Evolutionary conservation across 1,284 basidiomycete species (phyloP).

Genomic region (Boletus smithii): DNA sequence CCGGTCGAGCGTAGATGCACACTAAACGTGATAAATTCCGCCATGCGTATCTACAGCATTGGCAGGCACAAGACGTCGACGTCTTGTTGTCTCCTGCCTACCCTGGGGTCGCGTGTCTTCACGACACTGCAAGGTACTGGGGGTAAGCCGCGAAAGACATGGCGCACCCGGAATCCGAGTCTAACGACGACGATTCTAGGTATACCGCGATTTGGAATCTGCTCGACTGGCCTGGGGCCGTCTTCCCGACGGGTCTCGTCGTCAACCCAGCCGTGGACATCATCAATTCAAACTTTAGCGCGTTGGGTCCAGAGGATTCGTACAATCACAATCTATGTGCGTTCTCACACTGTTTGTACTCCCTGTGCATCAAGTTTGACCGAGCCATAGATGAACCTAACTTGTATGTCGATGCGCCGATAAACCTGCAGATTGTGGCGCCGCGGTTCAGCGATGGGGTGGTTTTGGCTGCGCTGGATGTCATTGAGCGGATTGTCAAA

Average conservation of each 20-base stretch:
- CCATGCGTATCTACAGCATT: slow-evolving; percentile 29
- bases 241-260: slow-evolving; percentile 30
- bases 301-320: slow-evolving; percentile 21
- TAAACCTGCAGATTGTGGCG: slow-evolving; percentile 22
- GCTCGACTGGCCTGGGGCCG: slow-evolving; percentile 28
- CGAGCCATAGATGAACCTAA: slow-evolving; percentile 21
- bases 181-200: slow-evolving; percentile 2
- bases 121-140: slow-evolving; percentile 35
- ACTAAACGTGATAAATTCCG: slow-evolving; percentile 26
- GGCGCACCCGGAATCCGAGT: not conserved
- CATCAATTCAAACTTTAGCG: slow-evolving; percentile 1
- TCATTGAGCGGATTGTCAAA: slow-evolving; percentile 15
- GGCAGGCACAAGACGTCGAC: slow-evolving; percentile 29
- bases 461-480: slow-evolving; percentile 21
- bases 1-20: slow-evolving; percentile 26
- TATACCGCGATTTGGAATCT: slow-evolving; percentile 31
- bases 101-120: slow-evolving; percentile 24
- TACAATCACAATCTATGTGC: slow-evolving; percentile 22
- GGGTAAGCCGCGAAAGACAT: slow-evolving; percentile 20
- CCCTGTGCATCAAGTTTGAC: not conserved
- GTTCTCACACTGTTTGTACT: not conserved
- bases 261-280: slow-evolving; percentile 25
- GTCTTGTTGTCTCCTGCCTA: slow-evolving; percentile 33
- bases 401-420: slow-evolving; percentile 11
- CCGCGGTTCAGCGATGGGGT: slow-evolving; percentile 25